Base-by-base conservation (phyloP, 768 basidiomycete species). In the Rhodotorula paludigena region DNA sequence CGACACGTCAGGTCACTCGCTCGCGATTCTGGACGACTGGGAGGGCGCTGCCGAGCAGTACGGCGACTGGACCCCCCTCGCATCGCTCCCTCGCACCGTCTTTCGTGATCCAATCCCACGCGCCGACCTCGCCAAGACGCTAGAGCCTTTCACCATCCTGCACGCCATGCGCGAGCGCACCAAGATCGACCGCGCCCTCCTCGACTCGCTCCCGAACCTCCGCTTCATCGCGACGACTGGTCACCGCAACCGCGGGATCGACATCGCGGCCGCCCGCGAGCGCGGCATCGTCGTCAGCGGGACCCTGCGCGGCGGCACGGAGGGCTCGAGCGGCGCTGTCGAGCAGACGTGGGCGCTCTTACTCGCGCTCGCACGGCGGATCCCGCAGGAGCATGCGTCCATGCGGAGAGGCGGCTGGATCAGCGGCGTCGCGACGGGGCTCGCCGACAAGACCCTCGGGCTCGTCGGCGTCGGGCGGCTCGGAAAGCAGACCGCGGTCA, bases 141-240 rank as follows among this genome's bases (percentile, higher is more conserved):
- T 87, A 48, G 72, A 80, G 54, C 79, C 81, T 3, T 86, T 84
- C 75, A 76, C 83, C 10, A 81, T 88, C 49, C 80, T 87, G 30
- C 84, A 84, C 74, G 81, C 85, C 7, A 87, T 87, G 86, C 80
- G 86, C 57, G 87, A 87, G 71, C 79, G 87, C 38, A 87, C 86
- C 0, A 83, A 82, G 63, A 83, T 88, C 73, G 75, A 80, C 12
- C 75, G 78, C 11, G 78, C 81, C 1, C 69, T 86, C 16, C 74
- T 88, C 51, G 82, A 82, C 60, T 79, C 80, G 51, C 79, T 88
- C 41, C 86, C 86, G 12, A 84, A 84, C 55, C 80, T 88, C 51
- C 81, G 80, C 78, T 77, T 86, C 32, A 80, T 88, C 59, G 81
- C 84, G 20, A 87, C 86, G 0, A 87, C 86, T 4, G 86, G 83